Evolutionary conservation across 2,329 filamentous ascomycete species (phyloP).

Genomic region (Thyridium curvatum): DNA sequence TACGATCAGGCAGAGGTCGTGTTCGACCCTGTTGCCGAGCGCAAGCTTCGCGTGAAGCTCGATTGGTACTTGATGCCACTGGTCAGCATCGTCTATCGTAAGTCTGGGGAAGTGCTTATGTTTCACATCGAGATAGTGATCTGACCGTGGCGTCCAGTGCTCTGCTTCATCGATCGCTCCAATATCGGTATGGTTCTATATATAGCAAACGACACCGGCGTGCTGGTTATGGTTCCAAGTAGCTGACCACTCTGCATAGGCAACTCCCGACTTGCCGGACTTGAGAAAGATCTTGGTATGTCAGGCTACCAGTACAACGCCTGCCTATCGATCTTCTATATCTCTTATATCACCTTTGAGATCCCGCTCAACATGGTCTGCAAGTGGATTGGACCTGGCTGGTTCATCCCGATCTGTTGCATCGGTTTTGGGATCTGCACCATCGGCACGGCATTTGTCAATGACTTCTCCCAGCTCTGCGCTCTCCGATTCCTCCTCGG

Average conservation of each 20-base stretch:
- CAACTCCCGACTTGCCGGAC: conserved; percentile 59
- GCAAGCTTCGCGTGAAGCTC: no score
- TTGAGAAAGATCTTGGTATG: conserved; percentile 55
- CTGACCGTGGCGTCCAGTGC: no score
- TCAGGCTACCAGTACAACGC: conserved; percentile 61
- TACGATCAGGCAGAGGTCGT: no score
- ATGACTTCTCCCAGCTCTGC: conserved; percentile 35
- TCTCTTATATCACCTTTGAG: conserved; percentile 67
- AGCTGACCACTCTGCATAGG: conserved; percentile 29
- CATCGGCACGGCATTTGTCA: conserved; percentile 59
- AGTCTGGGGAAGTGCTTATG: no score
- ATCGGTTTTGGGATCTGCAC: conserved; percentile 59
- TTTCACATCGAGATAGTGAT: no score
- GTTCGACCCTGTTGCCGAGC: no score
- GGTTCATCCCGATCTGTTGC: conserved; percentile 59
- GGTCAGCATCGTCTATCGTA: no score
- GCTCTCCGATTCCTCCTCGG: conserved; percentile 63
- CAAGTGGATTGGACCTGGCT: conserved; percentile 66
- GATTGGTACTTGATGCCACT: no score
- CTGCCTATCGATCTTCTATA: conserved; percentile 62
- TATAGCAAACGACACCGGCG: no score
- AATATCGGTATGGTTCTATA: conserved; percentile 50
- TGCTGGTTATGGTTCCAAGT: no score
- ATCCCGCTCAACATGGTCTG: conserved; percentile 63
- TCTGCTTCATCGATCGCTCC: conserved; percentile 69